A percentile compares a stretch with the other conserved stretches of the same genome.
phyloP scores from a whole-genome alignment of 2,329 filamentous ascomycete species.

The Botrytis fabae region DNA sequence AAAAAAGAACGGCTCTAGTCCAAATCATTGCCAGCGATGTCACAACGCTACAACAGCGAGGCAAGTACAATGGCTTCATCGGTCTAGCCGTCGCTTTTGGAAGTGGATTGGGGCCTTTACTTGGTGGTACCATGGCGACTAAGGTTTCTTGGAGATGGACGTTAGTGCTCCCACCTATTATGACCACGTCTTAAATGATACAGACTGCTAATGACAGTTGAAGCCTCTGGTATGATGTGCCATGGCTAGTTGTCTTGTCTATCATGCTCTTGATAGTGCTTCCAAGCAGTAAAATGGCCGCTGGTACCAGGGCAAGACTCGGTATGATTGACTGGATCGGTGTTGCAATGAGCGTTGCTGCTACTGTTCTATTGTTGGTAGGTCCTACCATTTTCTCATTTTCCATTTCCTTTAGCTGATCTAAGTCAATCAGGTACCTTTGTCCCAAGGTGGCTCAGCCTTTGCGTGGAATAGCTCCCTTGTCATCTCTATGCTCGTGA shows the following conservation, averaged over 20 bases:
- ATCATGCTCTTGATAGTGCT: constrained; percentile 26
- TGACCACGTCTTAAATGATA: constrained; percentile 5
- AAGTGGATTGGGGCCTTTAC: constrained; percentile 35
- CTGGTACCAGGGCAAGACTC: constrained; percentile 27
- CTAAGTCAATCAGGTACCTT: constrained; percentile 30
- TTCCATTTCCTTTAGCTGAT: neutral
- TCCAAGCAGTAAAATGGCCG: constrained; percentile 27
- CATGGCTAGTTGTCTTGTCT: constrained; percentile 28
- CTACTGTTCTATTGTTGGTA: constrained; percentile 23
- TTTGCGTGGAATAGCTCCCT: constrained; percentile 40
- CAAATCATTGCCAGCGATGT: constrained; percentile 24
- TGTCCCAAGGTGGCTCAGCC: constrained; percentile 47
- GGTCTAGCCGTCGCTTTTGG: constrained; percentile 34
- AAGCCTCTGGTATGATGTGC: constrained; percentile 30
- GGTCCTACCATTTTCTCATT: constrained; percentile 4
- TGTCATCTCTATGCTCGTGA: constrained; percentile 39
- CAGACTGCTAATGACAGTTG: neutral
- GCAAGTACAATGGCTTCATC: constrained; percentile 42
- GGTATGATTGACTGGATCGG: constrained; percentile 36
- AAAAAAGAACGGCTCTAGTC: constrained; percentile 20
- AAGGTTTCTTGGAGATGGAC: constrained; percentile 42
- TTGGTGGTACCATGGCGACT: constrained; percentile 40
- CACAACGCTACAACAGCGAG: constrained; percentile 21
- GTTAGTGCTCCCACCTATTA: constrained; percentile 16
- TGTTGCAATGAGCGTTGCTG: constrained; percentile 23